Conservation (phyloP, 2,329 filamentous ascomycete genomes). For the Dactylellina sp. region DNA sequence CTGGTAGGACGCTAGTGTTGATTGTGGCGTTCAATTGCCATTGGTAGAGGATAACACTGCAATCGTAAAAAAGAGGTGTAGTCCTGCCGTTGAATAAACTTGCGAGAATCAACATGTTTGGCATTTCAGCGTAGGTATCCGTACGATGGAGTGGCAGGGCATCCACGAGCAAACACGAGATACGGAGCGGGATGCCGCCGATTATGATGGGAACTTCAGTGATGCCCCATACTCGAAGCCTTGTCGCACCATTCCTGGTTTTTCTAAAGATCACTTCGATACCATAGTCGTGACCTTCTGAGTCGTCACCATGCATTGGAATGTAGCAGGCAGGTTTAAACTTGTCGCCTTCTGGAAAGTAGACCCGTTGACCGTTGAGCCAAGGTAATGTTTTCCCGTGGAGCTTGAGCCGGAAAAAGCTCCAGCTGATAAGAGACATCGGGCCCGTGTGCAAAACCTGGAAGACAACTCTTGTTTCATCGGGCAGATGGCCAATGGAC, state of each 20-base stretch:
- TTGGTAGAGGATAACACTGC: constrained; percentile 4
- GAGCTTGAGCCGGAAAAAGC: constrained; percentile 32
- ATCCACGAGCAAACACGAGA: constrained; percentile 44
- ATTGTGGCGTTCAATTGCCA: not conserved
- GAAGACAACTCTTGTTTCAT: constrained; percentile 27
- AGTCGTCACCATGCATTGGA: constrained; percentile 16
- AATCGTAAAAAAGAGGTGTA: constrained; percentile 26
- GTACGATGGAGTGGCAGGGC: constrained; percentile 32
- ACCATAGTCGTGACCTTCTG: constrained; percentile 15
- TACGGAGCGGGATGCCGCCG: constrained; percentile 45
- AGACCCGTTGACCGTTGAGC: constrained; percentile 48
- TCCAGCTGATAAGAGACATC: constrained; percentile 21
- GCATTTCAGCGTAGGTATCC: constrained; percentile 4
- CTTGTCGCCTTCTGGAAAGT: constrained; percentile 31
- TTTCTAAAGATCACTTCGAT: constrained; percentile 32
- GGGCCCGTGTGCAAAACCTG: constrained; percentile 35
- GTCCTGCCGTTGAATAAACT: constrained; percentile 42
- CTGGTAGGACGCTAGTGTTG: constrained; percentile 27
- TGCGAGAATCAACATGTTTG: constrained; percentile 31
- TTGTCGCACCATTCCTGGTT: constrained; percentile 9
- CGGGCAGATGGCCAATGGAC: constrained; percentile 29
- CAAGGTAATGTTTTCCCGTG: constrained; percentile 47
- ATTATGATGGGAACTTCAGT: constrained; percentile 50
- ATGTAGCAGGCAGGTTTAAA: constrained; percentile 41
- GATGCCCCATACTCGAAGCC: constrained; percentile 32